These are phyloP conservation scores for Malus hybrid DNA, from an alignment of 331 rosid species.

Conservation along the genomic window DNA sequence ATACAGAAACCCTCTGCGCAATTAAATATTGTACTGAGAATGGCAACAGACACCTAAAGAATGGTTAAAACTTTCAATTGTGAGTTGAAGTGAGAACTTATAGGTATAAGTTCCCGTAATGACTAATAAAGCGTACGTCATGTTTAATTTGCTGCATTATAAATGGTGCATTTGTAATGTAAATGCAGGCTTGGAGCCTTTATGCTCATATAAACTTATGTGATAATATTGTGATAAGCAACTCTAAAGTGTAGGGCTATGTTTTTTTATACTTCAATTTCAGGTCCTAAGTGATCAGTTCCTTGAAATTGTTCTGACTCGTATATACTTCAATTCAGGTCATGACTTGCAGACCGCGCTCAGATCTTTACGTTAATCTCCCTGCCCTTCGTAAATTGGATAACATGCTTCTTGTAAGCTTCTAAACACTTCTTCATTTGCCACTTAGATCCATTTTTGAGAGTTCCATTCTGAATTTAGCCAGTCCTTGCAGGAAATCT, in stretches of 20 bases:
- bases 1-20: neutral
- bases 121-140: neutral
- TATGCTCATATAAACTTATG: neutral
- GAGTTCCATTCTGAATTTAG: slow-evolving; percentile 13
- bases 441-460: slow-evolving; percentile 4
- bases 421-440: slow-evolving; percentile 4
- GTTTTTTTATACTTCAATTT: no score
- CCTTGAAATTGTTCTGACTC: neutral
- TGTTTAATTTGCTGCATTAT: neutral
- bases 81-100: neutral
- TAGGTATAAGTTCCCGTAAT: neutral
- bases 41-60: no score
- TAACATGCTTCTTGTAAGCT: slow-evolving; percentile 92
- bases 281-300: neutral
- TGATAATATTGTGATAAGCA: neutral
- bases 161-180: neutral
- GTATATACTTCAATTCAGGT: slow-evolving; percentile 35
- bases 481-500: slow-evolving; percentile 53
- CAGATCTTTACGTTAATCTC: slow-evolving; percentile 84
- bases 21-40: neutral
- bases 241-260: neutral
- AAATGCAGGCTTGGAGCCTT: neutral
- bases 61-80: no score
- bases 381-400: slow-evolving; percentile 92
- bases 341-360: slow-evolving; percentile 88